phyloP scores from a whole-genome alignment of 2,329 filamentous ascomycete species.

The Pseudohalonectria lignicola region DNA sequence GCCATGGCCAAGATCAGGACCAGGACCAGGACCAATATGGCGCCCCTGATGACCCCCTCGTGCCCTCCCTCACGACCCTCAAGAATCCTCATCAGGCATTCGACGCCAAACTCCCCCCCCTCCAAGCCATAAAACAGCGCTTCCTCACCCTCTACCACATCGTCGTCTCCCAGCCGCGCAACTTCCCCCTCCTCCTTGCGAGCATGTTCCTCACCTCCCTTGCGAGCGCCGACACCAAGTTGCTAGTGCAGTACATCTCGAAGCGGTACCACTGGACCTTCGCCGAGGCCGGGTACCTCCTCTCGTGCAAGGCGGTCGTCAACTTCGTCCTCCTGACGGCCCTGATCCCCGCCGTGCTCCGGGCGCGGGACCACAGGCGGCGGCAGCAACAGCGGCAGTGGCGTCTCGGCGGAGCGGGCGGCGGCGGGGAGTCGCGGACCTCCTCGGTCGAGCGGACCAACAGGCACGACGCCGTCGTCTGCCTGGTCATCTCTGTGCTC shows the following conservation, averaged over 20 bases:
- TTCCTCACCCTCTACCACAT: constrained; percentile 18
- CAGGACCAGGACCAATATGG: no score
- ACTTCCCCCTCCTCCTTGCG: constrained; percentile 28
- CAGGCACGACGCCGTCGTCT: constrained; percentile 21
- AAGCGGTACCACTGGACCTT: constrained; percentile 35
- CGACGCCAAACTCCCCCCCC: no score
- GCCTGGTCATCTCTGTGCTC: constrained; percentile 24
- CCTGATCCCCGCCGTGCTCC: constrained; percentile 28
- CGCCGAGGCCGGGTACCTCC: constrained; percentile 32
- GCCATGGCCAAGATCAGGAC: no score
- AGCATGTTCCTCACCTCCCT: constrained; percentile 36
- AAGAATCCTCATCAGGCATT: no score
- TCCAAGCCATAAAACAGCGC: constrained; percentile 9
- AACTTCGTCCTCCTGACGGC: constrained; percentile 32
- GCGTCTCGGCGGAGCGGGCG: not conserved
- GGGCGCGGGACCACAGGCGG: constrained; percentile 19
- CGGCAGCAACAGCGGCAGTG: not conserved
- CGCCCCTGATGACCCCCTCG: no score
- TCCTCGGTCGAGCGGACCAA: constrained; percentile 11
- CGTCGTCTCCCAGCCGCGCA: constrained; percentile 25
- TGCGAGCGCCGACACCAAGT: constrained; percentile 38
- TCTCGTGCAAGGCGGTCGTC: constrained; percentile 34
- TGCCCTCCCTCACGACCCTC: no score
- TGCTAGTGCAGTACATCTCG: constrained; percentile 38
- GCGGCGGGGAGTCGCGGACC: not conserved